These are phyloP conservation scores for Aspergillus sp. DNA, from an alignment of 2,329 filamentous ascomycete species.

Conservation along the genomic window DNA sequence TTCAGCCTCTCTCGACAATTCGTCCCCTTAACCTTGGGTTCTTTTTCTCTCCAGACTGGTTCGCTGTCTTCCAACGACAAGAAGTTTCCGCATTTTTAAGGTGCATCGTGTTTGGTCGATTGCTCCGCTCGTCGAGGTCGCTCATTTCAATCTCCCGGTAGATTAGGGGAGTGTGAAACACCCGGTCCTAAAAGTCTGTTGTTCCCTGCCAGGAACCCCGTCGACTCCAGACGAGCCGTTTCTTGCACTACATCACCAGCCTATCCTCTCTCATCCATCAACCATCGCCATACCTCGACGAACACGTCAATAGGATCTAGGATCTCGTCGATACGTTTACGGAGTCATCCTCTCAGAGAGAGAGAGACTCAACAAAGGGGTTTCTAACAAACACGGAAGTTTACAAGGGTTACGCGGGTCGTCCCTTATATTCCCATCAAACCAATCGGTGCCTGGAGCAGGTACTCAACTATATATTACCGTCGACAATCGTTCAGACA, in stretches of 20 bases:
- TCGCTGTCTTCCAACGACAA: too few relatives aligned
- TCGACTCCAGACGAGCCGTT: background rate
- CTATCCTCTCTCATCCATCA: background rate
- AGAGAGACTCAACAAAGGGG: too few relatives aligned
- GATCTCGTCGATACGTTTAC: background rate
- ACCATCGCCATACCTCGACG: too few relatives aligned
- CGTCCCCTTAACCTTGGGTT: too few relatives aligned
- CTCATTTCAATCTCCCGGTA: background rate
- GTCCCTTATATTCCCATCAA: conserved; percentile 26
- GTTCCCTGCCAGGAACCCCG: background rate
- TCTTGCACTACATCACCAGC: background rate
- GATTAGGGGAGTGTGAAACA: conserved; percentile 3
- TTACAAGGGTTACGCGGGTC: conserved; percentile 34
- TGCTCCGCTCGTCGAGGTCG: background rate
- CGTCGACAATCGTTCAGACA: background rate
- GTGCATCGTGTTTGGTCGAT: too few relatives aligned
- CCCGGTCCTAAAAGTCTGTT: conserved; percentile 1
- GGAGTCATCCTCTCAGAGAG: too few relatives aligned
- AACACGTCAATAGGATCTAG: background rate
- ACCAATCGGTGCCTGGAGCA: conserved; percentile 16
- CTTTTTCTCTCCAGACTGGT: too few relatives aligned
- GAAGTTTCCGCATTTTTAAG: too few relatives aligned
- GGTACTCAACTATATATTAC: conserved; percentile 3
- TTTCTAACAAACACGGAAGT: background rate
- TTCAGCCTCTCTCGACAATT: too few relatives aligned